Percentiles rank a stretch among this genome's conserved stretches.
phyloP scores from a whole-genome alignment of 805 yeast genomes.

The Lachancea thermotolerans region DNA sequence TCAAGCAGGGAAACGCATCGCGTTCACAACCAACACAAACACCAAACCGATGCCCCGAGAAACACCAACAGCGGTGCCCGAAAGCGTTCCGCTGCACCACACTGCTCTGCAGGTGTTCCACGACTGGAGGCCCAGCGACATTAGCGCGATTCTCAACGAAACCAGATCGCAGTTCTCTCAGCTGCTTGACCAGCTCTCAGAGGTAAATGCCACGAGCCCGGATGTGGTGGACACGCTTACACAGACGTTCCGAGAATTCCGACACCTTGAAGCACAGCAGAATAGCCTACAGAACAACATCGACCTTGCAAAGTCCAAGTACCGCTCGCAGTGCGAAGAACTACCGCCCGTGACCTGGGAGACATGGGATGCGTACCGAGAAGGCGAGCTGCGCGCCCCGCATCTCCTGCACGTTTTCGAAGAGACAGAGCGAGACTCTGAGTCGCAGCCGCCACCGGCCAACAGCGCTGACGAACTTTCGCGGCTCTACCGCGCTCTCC shows the following conservation, averaged over 20 bases:
- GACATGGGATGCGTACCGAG: slow-evolving; percentile 19
- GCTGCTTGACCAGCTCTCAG: slow-evolving; percentile 14
- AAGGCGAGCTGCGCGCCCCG: slow-evolving; percentile 14
- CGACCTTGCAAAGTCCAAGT: slow-evolving; percentile 11
- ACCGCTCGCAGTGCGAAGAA: slow-evolving; percentile 10
- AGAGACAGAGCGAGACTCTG: background rate
- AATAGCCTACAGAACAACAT: slow-evolving; percentile 1
- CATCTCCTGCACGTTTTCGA: slow-evolving; percentile 10
- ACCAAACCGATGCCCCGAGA: too few species aligned
- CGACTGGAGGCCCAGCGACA: slow-evolving; percentile 12
- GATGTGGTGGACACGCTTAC: background rate
- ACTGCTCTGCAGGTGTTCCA: slow-evolving; percentile 13
- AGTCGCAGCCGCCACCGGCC: slow-evolving; percentile 1
- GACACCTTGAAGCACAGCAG: background rate
- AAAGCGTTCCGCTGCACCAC: slow-evolving; percentile 20
- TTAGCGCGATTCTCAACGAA: slow-evolving; percentile 7
- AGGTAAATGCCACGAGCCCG: slow-evolving; percentile 6
- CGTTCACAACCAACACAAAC: too few species aligned
- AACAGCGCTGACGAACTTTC: background rate
- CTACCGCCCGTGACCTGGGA: slow-evolving; percentile 14
- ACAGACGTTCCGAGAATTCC: slow-evolving; percentile 1
- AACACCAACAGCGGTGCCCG: slow-evolving; percentile 5
- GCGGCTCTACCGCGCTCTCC: slow-evolving; percentile 34
- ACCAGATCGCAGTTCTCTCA: slow-evolving; percentile 16
- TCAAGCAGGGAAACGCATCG: too few species aligned